phyloP scores from a whole-genome alignment of 2,329 filamentous ascomycete species.

The Aspergillus pseudoterreus region DNA sequence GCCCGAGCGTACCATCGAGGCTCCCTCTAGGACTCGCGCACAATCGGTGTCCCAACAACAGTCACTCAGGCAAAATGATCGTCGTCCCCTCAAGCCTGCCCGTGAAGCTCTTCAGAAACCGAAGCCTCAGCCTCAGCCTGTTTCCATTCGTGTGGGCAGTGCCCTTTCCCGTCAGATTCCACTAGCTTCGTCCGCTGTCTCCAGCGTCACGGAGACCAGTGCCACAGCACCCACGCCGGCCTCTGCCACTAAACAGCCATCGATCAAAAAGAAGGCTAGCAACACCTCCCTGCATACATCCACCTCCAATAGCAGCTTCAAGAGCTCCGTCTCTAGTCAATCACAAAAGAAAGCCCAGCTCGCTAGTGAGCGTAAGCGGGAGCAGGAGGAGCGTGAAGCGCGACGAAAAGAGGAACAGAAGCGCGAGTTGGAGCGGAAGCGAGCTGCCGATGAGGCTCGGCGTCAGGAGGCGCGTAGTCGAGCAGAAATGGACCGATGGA shows the following conservation, averaged over 20 bases:
- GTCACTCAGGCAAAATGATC: constrained; percentile 32
- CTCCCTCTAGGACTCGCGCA: constrained; percentile 23
- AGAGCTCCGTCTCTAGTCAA: constrained; percentile 59
- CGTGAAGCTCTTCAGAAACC: constrained; percentile 43
- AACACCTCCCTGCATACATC: constrained; percentile 59
- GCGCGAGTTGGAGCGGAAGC: constrained; percentile 73
- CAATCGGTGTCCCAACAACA: constrained; percentile 21
- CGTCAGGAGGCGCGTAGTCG: constrained; percentile 60
- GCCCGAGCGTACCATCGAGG: constrained; percentile 25
- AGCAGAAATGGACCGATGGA: constrained; percentile 51
- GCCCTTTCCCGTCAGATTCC: constrained; percentile 44
- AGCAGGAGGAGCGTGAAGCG: constrained; percentile 76
- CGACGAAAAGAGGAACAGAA: constrained; percentile 79
- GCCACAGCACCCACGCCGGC: constrained; percentile 42
- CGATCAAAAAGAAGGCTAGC: constrained; percentile 62
- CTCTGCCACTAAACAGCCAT: constrained; percentile 45
- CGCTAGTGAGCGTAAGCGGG: constrained; percentile 74
- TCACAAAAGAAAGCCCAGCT: constrained; percentile 68
- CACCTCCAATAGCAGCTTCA: constrained; percentile 56
- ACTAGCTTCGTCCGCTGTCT: constrained; percentile 49
- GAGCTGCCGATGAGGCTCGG: constrained; percentile 62
- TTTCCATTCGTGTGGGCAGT: constrained; percentile 49
- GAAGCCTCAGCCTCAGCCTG: constrained; percentile 41
- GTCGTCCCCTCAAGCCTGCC: constrained; percentile 42
- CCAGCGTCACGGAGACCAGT: constrained; percentile 56